These are phyloP conservation scores for Yamadazyma diddensiae DNA, from an alignment of 1,139 yeast species.

Conservation along the genomic window DNA sequence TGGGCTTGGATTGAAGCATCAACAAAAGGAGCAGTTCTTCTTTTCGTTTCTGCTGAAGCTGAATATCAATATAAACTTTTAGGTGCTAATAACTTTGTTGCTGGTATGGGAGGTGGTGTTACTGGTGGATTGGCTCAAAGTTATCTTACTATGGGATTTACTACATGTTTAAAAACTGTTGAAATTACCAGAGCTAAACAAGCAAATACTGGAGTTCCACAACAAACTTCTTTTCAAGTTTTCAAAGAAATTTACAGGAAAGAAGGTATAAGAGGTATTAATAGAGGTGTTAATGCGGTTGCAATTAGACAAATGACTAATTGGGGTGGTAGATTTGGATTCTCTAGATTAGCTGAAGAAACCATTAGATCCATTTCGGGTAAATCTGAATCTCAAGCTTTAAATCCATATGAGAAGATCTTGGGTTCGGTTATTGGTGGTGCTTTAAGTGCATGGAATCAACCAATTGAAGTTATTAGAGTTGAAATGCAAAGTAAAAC, in stretches of 20 bases:
- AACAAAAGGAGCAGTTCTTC: conserved; percentile 95
- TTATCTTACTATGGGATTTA: conserved; percentile 93
- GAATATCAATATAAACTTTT: conserved; percentile 70
- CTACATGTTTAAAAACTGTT: conserved; percentile 97
- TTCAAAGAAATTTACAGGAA: conserved; percentile 76
- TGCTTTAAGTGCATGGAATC: conserved; percentile 97
- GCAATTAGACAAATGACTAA: conserved; percentile 98
- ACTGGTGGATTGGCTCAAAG: conserved; percentile 96
- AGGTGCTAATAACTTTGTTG: conserved; percentile 68
- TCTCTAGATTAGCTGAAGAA: conserved; percentile 89
- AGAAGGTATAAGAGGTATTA: conserved; percentile 92
- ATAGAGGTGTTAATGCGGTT: conserved; percentile 98
- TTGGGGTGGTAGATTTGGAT: conserved; percentile 98
- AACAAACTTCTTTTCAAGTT: conserved; percentile 80
- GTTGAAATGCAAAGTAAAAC: conserved; percentile 98
- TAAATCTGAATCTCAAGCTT: conserved; percentile 59
- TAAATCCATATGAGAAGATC: conserved; percentile 76
- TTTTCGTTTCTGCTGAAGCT: conserved; percentile 89
- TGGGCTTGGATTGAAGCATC: conserved; percentile 99
- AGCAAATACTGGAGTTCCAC: conserved; percentile 55
- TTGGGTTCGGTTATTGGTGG: conserved; percentile 92
- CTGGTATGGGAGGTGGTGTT: conserved; percentile 96
- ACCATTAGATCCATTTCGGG: conserved; percentile 62
- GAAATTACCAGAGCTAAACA: conserved; percentile 91
- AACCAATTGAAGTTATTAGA: conserved; percentile 95